Conservation (phyloP, 805 yeast genomes). For the Wickerhamiella occidentalis region DNA sequence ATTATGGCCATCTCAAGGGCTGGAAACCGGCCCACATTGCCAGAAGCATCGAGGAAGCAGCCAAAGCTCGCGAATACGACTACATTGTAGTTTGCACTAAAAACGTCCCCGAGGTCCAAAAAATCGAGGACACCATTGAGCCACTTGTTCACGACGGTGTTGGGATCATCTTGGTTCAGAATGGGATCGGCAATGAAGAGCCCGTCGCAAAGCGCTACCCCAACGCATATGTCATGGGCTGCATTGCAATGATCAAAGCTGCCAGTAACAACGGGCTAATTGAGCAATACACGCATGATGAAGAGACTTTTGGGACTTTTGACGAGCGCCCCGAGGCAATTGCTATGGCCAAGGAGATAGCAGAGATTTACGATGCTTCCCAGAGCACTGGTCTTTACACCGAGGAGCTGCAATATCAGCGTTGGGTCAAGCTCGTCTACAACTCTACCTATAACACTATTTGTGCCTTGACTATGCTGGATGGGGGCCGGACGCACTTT, state of each 20-base stretch:
- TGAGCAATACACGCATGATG: conserved; percentile 41
- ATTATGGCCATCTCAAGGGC: conserved; percentile 42
- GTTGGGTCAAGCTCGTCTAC: conserved; percentile 60
- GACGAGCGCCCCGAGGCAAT: conserved; percentile 29
- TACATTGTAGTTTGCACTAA: conserved; percentile 51
- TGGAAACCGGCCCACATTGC: conserved; percentile 41
- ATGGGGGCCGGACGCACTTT: conserved; percentile 41
- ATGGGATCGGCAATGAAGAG: conserved; percentile 52
- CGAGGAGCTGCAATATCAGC: conserved; percentile 37
- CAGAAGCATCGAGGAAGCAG: conserved; percentile 36
- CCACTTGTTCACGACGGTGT: conserved; percentile 41
- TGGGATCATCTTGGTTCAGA: conserved; percentile 47
- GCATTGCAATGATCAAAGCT: conserved; percentile 52
- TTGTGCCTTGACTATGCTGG: conserved; percentile 46
- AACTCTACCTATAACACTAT: conserved; percentile 56
- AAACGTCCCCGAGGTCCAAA: conserved; percentile 50
- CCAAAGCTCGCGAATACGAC: conserved; percentile 36
- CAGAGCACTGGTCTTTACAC: conserved; percentile 33
- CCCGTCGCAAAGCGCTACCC: conserved; percentile 45
- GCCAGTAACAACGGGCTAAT: conserved; percentile 40
- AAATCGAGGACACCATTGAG: conserved; percentile 39
- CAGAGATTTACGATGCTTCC: conserved; percentile 35
- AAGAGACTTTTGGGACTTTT: conserved; percentile 41
- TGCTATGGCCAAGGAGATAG: conserved; percentile 34
- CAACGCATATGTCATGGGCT: conserved; percentile 41